These are phyloP conservation scores for Cornus kousa DNA, from an alignment of 148 eudicot species.

Conservation along the genomic window DNA sequence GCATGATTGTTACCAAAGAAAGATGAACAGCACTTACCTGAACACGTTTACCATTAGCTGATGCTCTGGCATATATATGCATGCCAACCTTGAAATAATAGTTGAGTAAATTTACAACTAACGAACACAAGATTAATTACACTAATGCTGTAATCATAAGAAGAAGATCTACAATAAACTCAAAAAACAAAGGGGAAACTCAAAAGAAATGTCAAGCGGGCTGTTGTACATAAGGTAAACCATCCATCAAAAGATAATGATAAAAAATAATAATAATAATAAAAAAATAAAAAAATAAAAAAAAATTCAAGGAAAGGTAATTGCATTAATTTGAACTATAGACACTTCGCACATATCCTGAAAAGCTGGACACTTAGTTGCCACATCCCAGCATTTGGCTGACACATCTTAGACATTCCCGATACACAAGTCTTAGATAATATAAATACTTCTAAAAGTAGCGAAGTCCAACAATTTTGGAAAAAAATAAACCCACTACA, in stretches of 20 bases:
- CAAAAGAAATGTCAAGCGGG: background rate
- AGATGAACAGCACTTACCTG: slow-evolving; percentile 34
- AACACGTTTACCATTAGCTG: slow-evolving; percentile 54
- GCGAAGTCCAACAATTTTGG: too few species aligned
- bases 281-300: too few species aligned
- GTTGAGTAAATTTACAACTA: slow-evolving; percentile 3
- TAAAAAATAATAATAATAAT: too few species aligned
- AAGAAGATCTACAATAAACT: background rate
- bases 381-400: too few species aligned
- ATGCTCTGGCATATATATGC: slow-evolving; percentile 53
- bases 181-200: background rate
- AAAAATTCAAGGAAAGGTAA: too few species aligned
- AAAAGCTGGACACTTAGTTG: too few species aligned
- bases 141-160: background rate
- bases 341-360: too few species aligned
- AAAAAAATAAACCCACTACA: too few species aligned
- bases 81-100: slow-evolving; percentile 40
- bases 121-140: background rate
- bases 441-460: too few species aligned
- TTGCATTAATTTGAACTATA: too few species aligned
- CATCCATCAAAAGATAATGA: background rate
- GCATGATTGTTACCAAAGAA: slow-evolving; percentile 7
- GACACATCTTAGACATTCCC: too few species aligned
- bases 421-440: too few species aligned
- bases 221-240: background rate